These are phyloP conservation scores for Eucalyptus marginata DNA, from an alignment of 345 rosid genomes.

Conservation along the genomic window DNA sequence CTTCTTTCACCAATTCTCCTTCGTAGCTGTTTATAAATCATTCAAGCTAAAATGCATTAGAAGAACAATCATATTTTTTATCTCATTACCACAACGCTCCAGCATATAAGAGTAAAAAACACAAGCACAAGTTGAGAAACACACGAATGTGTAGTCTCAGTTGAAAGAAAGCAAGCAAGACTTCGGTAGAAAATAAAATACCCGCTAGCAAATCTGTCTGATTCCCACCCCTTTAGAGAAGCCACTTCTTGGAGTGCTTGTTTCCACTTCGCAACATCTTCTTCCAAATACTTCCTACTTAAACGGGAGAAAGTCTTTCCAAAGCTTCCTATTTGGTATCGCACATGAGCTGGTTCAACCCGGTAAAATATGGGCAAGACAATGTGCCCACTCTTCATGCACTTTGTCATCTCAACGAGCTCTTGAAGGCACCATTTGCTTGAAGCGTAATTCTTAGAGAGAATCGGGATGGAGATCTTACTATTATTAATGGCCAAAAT, in stretches of 20 bases:
- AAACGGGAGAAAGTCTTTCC: neutral
- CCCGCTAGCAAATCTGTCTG: neutral
- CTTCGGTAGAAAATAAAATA: neutral
- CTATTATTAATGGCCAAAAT: neutral
- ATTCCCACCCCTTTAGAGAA: neutral
- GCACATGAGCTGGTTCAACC: neutral
- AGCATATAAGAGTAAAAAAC: neutral
- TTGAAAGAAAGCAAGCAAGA: neutral
- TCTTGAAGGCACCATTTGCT: neutral
- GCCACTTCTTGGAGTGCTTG: neutral
- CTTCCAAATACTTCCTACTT: neutral
- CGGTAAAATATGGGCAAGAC: neutral
- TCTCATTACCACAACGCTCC: neutral
- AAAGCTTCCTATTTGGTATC: neutral
- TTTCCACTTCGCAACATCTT: neutral
- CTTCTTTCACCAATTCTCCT: neutral
- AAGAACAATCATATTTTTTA: neutral
- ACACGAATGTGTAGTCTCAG: neutral
- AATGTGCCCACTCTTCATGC: neutral
- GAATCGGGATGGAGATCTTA: neutral
- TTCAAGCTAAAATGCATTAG: neutral
- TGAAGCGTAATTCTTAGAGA: neutral
- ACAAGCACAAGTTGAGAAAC: neutral
- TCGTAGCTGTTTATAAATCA: neutral
- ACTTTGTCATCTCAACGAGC: neutral